Evolutionary conservation across 345 rosid genomes (phyloP), one percentile per base, ranked within the genome.

Genomic region (Bruguiera gymnorhiza): DNA sequence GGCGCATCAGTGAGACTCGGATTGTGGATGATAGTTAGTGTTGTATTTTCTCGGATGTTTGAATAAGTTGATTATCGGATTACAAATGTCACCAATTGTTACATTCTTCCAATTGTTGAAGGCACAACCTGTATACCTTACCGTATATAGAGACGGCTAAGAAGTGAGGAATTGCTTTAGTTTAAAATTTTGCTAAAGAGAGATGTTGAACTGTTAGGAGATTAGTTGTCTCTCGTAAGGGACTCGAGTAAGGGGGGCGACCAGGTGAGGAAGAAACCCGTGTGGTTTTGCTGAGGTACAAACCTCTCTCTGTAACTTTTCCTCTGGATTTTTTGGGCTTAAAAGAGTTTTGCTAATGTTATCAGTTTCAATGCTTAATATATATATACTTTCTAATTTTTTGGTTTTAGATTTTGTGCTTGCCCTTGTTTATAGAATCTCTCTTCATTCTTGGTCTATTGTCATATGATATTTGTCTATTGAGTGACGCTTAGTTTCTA

Each of bases 141-240:
- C 56, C 83, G 87, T 83, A 77, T 71, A 81, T 82, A 81, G 65
- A 50, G 50, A 74, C 69, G 27, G 70, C n/a, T 69, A 73, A 66
- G 67, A 51, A 68, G 39, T 32, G 55, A 52, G 46, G 56, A 26
- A 58, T 32, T 70, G 18, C 51, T 57, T 10, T 75, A 61, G 46
- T 58, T 58, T 62, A 29, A 60, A 63, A 19, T 53, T 53, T 9
- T 53, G 26, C 24, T 8, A 57, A 57, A 71, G 20, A 64, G 46
- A 34, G 55, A 77, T 70, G 81, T 74, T 72, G 71, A 53, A 66
- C 43, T 30, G 73, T 6, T 6, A 51, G 73, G 76, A 62, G 76
- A 57, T 62, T 65, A 10, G 60, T 60, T 50, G 24, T 54, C 66
- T 55, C 13, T 68, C 27, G 18, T 56, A 48, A 11, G 65, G 26